Base-by-base conservation (phyloP, 2,329 filamentous ascomycete species). In the Hymenoscyphus occultus region DNA sequence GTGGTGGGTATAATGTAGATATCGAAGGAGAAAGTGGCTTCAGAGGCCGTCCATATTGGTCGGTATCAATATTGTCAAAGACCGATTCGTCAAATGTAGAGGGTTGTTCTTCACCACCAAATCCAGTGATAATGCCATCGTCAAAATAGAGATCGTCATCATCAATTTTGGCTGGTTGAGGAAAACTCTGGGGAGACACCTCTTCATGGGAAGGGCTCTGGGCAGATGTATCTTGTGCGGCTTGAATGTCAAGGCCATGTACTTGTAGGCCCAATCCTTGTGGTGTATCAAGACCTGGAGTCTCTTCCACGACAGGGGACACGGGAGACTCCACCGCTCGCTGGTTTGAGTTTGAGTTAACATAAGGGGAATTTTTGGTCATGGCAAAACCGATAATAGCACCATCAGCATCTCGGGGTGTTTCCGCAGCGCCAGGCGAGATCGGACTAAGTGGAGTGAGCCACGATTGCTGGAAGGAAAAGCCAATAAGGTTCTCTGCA, bases 81-180 rank as follows among this genome's bases (percentile, higher is more conserved):
- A 91, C 82, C 5, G 87, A 89, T 74, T 92, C 90, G 67, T 92
- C 89, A 74, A 92, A 91, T 1, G 83, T 80, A 0, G 80, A 78
- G 1, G 81, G 80, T 35, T 88, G 84, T 5, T 76, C 72, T 9
- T 71, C 74, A 22, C 74, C 70, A 65, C 83, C 80, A 2, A 81
- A 78, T 60, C 80, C 79, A 64, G 79, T 80, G 7, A 80, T 80
- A 7, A 81, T 73, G 2, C 87, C 88, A 72, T 87, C 86, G 68
- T 90, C 87, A 72, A 89, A 92, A 74, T 91, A 91, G 39, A 91
- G 78, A 68, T 91, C 89, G 69, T 85, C 82, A 32, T 56, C 60
- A 60, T 78, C 76, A 39, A 76, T 67, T 28, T 59, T 62, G 28
- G 66, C 48, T 13, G 68, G 65, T 56, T 62, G 64, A 45, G 68